These are phyloP conservation scores for Stevia rebaudiana DNA, from an alignment of 140 eudicot species.

Conservation along the genomic window DNA sequence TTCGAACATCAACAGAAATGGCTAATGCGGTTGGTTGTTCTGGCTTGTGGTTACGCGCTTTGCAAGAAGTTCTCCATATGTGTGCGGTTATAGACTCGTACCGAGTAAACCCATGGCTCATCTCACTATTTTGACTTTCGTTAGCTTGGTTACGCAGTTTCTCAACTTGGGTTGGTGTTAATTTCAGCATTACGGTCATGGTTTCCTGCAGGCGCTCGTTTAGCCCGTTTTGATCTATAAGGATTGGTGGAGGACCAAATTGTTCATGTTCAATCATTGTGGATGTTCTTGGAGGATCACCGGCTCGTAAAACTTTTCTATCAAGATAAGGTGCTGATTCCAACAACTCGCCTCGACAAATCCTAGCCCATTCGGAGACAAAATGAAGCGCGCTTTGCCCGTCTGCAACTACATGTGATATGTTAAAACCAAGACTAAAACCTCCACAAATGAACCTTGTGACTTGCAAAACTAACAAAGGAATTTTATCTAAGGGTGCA, in stretches of 20 bases:
- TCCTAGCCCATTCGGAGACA: slow-evolving; percentile 49
- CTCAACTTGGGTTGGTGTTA: slow-evolving; percentile 33
- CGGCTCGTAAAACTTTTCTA: slow-evolving; percentile 32
- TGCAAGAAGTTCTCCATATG: slow-evolving; percentile 46
- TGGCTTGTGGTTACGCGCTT: slow-evolving; percentile 31
- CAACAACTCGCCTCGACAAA: slow-evolving; percentile 45
- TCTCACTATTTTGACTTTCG: background rate
- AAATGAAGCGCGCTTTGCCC: slow-evolving; percentile 59
- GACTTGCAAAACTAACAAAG: slow-evolving; percentile 43
- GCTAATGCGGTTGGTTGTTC: slow-evolving; percentile 46
- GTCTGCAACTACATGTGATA: slow-evolving; percentile 46
- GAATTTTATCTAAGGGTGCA: slow-evolving; percentile 37
- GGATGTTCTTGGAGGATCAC: slow-evolving; percentile 27
- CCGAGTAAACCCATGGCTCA: slow-evolving; percentile 26
- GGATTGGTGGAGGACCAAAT: slow-evolving; percentile 38
- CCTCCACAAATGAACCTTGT: slow-evolving; percentile 56
- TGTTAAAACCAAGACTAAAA: slow-evolving; percentile 28
- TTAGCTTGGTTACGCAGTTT: slow-evolving; percentile 30
- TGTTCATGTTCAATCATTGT: slow-evolving; percentile 5
- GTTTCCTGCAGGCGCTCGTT: slow-evolving; percentile 29
- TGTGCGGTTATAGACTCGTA: slow-evolving; percentile 47
- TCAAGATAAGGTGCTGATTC: slow-evolving; percentile 36
- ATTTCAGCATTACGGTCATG: slow-evolving; percentile 25
- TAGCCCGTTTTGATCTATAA: slow-evolving; percentile 22
- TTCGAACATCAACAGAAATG: slow-evolving; percentile 35